Percentiles rank a stretch among this genome's conserved stretches.
These are phyloP conservation scores for Acacia confusa DNA, from an alignment of 306 rosid genomes.

Conservation along the genomic window DNA sequence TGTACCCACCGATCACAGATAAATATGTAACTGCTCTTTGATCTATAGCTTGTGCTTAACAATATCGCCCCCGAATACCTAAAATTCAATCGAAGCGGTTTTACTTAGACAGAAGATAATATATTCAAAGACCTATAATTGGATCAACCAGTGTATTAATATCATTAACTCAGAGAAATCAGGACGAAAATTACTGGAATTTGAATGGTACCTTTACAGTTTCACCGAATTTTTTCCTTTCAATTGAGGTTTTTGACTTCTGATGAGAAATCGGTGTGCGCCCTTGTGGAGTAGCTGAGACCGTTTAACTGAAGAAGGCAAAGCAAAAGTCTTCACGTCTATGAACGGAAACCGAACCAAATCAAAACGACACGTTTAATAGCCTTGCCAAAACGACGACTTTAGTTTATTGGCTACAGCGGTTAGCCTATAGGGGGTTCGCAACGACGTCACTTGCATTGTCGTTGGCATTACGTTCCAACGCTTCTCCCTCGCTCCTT, in stretches of 20 bases:
- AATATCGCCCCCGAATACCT: constrained; percentile 32
- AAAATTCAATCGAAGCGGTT: neutral
- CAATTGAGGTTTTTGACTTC: constrained; percentile 29
- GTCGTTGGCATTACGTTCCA: constrained; percentile 30
- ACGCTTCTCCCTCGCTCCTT: neutral
- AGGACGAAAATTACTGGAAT: neutral
- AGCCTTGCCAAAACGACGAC: neutral
- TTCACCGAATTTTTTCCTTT: neutral
- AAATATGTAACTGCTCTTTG: neutral
- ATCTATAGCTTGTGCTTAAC: constrained; percentile 1
- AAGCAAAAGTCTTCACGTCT: neutral
- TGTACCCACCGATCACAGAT: constrained; percentile 21
- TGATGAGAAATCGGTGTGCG: constrained; percentile 25
- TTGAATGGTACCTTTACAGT: constrained; percentile 3
- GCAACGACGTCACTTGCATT: constrained; percentile 16
- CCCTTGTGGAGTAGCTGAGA: neutral
- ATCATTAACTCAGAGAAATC: neutral
- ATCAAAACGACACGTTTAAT: constrained; percentile 11
- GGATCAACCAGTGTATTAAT: neutral
- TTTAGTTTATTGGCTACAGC: neutral
- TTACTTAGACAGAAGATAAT: neutral
- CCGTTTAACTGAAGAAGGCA: constrained; percentile 27
- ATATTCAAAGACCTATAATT: neutral
- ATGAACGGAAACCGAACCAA: neutral
- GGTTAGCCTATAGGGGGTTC: neutral